Base-by-base conservation (phyloP, 2,329 filamentous ascomycete genomes). In the Cladosporium oxysporum region DNA sequence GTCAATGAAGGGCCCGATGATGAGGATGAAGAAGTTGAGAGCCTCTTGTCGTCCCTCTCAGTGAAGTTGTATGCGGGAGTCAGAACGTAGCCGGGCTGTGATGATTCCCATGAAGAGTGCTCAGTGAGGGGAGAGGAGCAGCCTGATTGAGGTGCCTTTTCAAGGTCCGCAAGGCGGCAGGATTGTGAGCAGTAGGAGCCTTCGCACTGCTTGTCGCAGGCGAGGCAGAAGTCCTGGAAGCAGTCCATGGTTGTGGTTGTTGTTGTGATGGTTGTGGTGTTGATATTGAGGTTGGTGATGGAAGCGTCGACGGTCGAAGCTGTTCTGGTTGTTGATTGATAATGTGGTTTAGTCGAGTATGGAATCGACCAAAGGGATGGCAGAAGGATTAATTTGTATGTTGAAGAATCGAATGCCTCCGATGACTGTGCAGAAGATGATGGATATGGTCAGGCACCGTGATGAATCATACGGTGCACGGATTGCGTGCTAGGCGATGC, bases 191-290 rank as follows among this genome's bases (percentile, higher is more conserved):
- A 97, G 84, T 96, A 97, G 71, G 91, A 88, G 68, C 89, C 89
- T 65, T 88, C 88, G 67, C 91, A 93, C 81, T 96, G 91, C 81
- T 90, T 90, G 82, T 97, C 93, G 83, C 93, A 97, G 82, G 91
- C 89, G 73, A 97, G 88, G 85, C 93, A 97, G 86, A 92, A 97
- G 80, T 96, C 90, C 79, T 91, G 91, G 74, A 91, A 91, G 92
- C 93, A 97, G 75, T 83, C 81, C 80, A 83, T 83, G 59, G 58
- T 70, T 37, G 57, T 41, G 41, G 55, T 29, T 21, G 62, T 64
- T 28, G 35, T 57, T 16, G 41, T 61, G 31, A 18, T 58, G 28
- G 23, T 59, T 41, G 21, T 52, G 62, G 16, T 23, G 26, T 41
- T 57, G 58, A 28, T 61, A 29, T 52, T 52, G 44, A 28, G 33